Evolutionary conservation across 1,284 basidiomycete genomes (phyloP).

Genomic region (Fistulinella staudtii): DNA sequence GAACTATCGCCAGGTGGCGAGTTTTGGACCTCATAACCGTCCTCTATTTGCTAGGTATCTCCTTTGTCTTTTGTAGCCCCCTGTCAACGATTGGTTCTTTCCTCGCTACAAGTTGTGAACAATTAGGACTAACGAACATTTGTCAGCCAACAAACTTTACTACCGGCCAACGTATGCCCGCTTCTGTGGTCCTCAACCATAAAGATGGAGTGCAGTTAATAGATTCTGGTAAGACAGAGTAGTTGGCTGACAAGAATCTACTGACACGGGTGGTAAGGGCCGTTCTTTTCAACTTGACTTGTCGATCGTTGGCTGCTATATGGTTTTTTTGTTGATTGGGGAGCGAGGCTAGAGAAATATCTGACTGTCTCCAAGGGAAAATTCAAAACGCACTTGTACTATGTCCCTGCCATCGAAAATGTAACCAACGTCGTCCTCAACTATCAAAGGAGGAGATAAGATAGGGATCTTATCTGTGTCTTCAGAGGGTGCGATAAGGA

Average conservation of each 20-base stretch:
- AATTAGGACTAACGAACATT: slow-evolving; percentile 3
- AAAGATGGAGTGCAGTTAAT: slow-evolving; percentile 74
- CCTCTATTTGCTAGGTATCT: too few species aligned
- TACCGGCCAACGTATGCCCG: slow-evolving; percentile 77
- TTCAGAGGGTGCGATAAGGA: too few species aligned
- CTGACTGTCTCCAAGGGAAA: slow-evolving; percentile 67
- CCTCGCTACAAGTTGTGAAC: neutral
- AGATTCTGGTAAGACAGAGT: slow-evolving; percentile 62
- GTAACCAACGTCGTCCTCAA: too few species aligned
- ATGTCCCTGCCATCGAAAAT: slow-evolving; percentile 36
- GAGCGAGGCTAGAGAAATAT: slow-evolving; percentile 87
- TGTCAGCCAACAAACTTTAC: slow-evolving; percentile 65
- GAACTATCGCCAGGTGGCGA: neutral
- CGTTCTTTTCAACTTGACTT: neutral
- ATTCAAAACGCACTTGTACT: slow-evolving; percentile 63
- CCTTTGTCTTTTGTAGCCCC: too few species aligned
- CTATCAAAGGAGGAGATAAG: too few species aligned
- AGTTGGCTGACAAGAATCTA: slow-evolving; percentile 62
- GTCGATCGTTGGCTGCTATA: neutral
- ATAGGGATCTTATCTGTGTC: too few species aligned
- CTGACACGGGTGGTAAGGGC: slow-evolving; percentile 70
- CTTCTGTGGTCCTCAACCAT: slow-evolving; percentile 64
- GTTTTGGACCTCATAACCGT: neutral
- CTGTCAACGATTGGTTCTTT: too few species aligned
- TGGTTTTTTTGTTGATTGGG: slow-evolving; percentile 41